A percentile compares a stretch with the other conserved stretches of the same genome.
Conservation (phyloP, 352 stramenopile species). For the Elongisporangium prolatum region DNA sequence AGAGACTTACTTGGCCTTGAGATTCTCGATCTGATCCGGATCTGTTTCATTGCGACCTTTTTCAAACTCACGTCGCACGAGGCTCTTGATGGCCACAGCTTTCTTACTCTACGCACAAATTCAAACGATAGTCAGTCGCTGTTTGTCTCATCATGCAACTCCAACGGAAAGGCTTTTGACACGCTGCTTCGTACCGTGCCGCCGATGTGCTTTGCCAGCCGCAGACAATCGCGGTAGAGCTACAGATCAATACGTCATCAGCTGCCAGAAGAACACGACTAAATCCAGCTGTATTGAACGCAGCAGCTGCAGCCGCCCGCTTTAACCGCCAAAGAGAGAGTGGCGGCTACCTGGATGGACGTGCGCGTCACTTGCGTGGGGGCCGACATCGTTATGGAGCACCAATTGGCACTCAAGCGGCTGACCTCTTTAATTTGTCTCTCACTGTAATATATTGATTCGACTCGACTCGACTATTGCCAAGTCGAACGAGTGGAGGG, state of each 20-base stretch:
- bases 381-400: conserved; percentile 23
- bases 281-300: neutral
- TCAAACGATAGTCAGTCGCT: conserved; percentile 1
- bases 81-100: conserved; percentile 58
- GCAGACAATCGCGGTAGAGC: conserved; percentile 83
- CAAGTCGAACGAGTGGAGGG: neutral
- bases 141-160: neutral
- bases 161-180: no score
- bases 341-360: conserved; percentile 50
- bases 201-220: conserved; percentile 84
- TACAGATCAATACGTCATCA: conserved; percentile 10
- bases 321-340: neutral
- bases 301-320: neutral
- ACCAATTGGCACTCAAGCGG: neutral
- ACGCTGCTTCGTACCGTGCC: conserved; percentile 43
- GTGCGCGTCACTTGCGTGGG: conserved; percentile 69
- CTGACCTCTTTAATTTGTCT: neutral
- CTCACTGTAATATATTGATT: neutral
- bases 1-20: conserved; percentile 75
- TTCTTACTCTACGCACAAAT: conserved; percentile 67
- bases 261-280: neutral
- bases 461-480: neutral
- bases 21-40: conserved; percentile 73
- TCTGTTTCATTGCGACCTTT: conserved; percentile 76
- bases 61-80: conserved; percentile 77